A percentile compares a stretch with the other conserved stretches of the same genome.
phyloP scores from a whole-genome alignment of 306 rosid genomes.

The Acacia confusa region DNA sequence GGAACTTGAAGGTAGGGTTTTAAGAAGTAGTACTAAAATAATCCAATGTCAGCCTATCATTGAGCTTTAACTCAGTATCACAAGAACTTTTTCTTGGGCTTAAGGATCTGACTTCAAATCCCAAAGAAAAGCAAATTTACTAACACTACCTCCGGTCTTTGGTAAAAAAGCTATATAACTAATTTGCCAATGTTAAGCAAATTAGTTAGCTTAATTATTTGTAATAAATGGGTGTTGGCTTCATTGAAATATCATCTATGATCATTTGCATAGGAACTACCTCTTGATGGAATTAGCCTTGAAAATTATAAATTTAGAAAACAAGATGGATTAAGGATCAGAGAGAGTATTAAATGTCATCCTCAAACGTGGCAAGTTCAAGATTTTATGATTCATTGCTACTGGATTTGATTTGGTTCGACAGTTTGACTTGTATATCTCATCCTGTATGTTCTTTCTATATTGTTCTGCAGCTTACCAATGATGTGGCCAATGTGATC shows the following conservation, averaged over 20 bases:
- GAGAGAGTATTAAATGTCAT: background rate
- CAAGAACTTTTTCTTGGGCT: background rate
- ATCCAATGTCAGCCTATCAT: background rate
- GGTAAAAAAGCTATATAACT: too few relatives aligned
- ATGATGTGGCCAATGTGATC: slow-evolving; percentile 82
- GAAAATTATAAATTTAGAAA: too few relatives aligned
- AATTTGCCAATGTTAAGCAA: too few relatives aligned
- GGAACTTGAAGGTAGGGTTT: background rate
- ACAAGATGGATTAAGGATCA: too few relatives aligned
- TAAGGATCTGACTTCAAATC: background rate
- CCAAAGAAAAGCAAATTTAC: background rate
- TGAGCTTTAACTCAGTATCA: background rate
- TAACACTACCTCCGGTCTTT: background rate
- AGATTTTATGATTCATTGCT: background rate
- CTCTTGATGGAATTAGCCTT: too few relatives aligned
- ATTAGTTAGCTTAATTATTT: too few relatives aligned
- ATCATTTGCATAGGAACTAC: too few relatives aligned
- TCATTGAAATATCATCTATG: too few relatives aligned
- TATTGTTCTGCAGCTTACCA: slow-evolving; percentile 74
- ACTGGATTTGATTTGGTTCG: background rate
- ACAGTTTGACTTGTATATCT: background rate
- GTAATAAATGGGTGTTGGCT: too few relatives aligned
- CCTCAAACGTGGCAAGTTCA: slow-evolving; percentile 2
- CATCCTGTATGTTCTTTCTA: background rate
- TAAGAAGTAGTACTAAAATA: background rate